A percentile compares a stretch with the other conserved stretches of the same genome.
These are phyloP conservation scores for Sanghuangporus baumii DNA, from an alignment of 1,284 basidiomycete species.

Conservation along the genomic window DNA sequence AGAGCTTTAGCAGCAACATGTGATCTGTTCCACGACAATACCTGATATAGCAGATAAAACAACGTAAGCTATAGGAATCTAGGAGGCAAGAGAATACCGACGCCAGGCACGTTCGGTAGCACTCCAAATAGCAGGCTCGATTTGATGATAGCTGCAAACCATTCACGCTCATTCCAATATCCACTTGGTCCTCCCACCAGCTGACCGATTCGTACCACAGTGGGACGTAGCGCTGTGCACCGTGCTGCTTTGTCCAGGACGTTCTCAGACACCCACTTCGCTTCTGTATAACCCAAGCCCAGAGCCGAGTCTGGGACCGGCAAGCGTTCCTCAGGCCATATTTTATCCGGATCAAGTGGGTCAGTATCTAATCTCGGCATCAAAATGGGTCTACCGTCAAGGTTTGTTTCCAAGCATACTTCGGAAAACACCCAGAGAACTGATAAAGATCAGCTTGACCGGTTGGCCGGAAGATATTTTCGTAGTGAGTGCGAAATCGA, in stretches of 20 bases:
- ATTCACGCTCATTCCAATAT: constrained; percentile 12
- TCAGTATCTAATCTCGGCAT: background rate
- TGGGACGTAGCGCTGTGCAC: constrained; percentile 20
- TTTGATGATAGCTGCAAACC: constrained; percentile 17
- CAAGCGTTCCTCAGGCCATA: constrained; percentile 2
- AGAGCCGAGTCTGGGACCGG: constrained; percentile 4
- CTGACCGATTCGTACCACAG: constrained; percentile 17
- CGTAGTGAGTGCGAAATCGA: constrained; percentile 21
- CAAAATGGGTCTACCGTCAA: background rate
- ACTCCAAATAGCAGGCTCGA: constrained; percentile 9
- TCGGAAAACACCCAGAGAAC: constrained; percentile 16
- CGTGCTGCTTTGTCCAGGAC: constrained; percentile 20
- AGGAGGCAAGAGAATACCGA: constrained; percentile 3
- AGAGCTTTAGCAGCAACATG: background rate
- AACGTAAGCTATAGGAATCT: too few species aligned
- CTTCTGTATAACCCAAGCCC: constrained; percentile 48
- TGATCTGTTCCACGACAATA: background rate
- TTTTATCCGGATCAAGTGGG: background rate
- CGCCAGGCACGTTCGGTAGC: constrained; percentile 20
- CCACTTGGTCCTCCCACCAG: constrained; percentile 1
- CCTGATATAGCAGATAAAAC: background rate
- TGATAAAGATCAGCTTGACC: constrained; percentile 20
- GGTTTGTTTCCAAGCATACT: background rate
- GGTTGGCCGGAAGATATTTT: constrained; percentile 17
- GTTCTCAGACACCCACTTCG: constrained; percentile 47